phyloP scores from a whole-genome alignment of 2,329 filamentous ascomycete genomes.

The Fusarium oxysporum region DNA sequence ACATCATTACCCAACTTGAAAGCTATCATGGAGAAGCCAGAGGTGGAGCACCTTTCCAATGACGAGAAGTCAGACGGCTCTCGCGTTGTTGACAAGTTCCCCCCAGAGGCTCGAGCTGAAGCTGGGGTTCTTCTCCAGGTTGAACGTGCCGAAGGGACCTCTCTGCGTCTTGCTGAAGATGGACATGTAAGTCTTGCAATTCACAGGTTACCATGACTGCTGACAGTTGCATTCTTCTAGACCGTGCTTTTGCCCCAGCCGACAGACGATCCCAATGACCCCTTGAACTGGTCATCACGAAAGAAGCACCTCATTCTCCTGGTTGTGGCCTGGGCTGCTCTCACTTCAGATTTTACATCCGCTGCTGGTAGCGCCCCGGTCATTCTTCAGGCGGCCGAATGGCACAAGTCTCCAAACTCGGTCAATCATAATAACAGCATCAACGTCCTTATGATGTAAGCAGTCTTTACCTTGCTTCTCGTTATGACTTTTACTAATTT shows the following conservation, averaged over 20 bases:
- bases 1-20: neutral
- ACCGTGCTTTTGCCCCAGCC: conserved; percentile 38
- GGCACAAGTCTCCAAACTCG: conserved; percentile 10
- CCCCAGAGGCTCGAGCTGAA: conserved; percentile 27
- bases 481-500: neutral
- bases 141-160: conserved; percentile 1
- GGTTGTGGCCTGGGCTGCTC: conserved; percentile 31
- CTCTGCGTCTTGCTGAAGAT: conserved; percentile 31
- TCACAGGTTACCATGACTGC: neutral
- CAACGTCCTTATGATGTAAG: conserved; percentile 27
- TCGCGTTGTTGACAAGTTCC: conserved; percentile 8
- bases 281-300: conserved; percentile 35
- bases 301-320: conserved; percentile 40
- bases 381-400: conserved; percentile 32
- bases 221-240: neutral
- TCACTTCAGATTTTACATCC: conserved; percentile 34
- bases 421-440: conserved; percentile 36
- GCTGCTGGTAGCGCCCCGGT: conserved; percentile 34
- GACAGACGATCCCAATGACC: conserved; percentile 23
- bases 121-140: conserved; percentile 25
- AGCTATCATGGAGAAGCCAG: conserved; percentile 29
- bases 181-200: conserved; percentile 19
- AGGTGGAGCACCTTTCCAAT: conserved; percentile 30
- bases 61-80: conserved; percentile 10
- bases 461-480: no score